A percentile compares a stretch with the other conserved stretches of the same genome.
Conservation (phyloP, 2,329 filamentous ascomycete genomes). For the Septoria linicola region DNA sequence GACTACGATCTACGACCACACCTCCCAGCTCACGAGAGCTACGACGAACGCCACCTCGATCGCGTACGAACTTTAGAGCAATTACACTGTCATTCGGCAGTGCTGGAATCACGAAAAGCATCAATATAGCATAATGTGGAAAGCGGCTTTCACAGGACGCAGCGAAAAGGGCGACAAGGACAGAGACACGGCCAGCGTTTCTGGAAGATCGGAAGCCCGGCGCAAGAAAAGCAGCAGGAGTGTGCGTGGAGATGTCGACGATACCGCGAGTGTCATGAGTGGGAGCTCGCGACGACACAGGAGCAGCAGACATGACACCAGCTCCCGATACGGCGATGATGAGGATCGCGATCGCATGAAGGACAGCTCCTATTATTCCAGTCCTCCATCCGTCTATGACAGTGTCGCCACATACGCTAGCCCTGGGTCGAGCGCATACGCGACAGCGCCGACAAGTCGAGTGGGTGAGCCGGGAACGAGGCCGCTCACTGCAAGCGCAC, state of each 20-base stretch:
- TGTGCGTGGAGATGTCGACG: conserved; percentile 24
- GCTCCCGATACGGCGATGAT: conserved; percentile 19
- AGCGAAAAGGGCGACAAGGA: conserved; percentile 31
- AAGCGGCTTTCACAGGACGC: conserved; percentile 38
- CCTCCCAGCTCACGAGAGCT: conserved; percentile 5
- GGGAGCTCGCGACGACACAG: conserved; percentile 26
- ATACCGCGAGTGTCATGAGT: conserved; percentile 22
- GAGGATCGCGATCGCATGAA: conserved; percentile 21
- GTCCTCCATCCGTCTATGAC: conserved; percentile 8
- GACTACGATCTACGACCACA: conserved; percentile 1
- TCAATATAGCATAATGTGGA: no score
- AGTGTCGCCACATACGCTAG: conserved; percentile 13
- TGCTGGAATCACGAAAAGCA: not conserved
- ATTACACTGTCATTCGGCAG: not conserved
- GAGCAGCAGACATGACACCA: conserved; percentile 10
- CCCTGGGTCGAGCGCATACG: conserved; percentile 31
- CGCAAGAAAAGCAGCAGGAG: conserved; percentile 33
- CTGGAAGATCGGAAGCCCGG: conserved; percentile 18
- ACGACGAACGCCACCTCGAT: conserved; percentile 14
- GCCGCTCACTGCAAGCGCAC: conserved; percentile 38
- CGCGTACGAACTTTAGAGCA: not conserved
- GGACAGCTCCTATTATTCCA: conserved; percentile 2
- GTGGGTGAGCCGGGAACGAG: conserved; percentile 25
- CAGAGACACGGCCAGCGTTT: conserved; percentile 17
- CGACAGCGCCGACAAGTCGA: conserved; percentile 38